Base-by-base conservation (phyloP, 2,329 filamentous ascomycete species). In the Pezicula radicicola region DNA sequence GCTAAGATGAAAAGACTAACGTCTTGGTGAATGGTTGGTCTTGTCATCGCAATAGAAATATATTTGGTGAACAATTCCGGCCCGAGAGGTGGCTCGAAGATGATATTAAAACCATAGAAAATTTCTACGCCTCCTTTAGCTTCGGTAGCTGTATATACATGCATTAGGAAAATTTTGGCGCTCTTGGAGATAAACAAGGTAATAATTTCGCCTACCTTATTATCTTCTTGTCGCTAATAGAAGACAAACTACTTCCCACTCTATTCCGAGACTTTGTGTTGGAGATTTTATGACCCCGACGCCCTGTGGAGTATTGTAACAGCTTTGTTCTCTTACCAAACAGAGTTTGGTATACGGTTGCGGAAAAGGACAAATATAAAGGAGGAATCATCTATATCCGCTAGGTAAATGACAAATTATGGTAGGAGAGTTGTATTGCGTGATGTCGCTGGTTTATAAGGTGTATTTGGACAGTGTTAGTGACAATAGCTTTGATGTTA, bases 1-100 rank as follows among this genome's bases (percentile, higher is more conserved):
- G n/a, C n/a, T n/a, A n/a, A n/a, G n/a, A n/a, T n/a, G n/a, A n/a
- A 36, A 8, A 40, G 0, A 46, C 68, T 0, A 60, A 68, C 1
- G 62, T 73, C 0, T 68, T 68, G 0, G 60, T 69, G 27, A 72
- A 70, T 33, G 57, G 61, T 0, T 73, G 69, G 70, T 65, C 68
- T 0, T 56, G 63, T 3, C 69, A 72, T 41, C 57, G 57, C 1
- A 65, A 70, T 42, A 54, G 53, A 0, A 54, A 57, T 1, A 54
- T 72, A 9, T 72, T 65, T 25, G 70, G 69, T 1, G 51, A 63
- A 1, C 66, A 73, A 30, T 76, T 74, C 56, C 56, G 61, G 1
- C 74, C 74, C 0, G 72, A 75, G 52, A 57, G 74, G 4, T 77
- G 73, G 74, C 45, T 73, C 1, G 51, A 57, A 3, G 53, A 56